Evolutionary conservation across 2,329 filamentous ascomycete species (phyloP).

Genomic region (Alternaria tenuissima): DNA sequence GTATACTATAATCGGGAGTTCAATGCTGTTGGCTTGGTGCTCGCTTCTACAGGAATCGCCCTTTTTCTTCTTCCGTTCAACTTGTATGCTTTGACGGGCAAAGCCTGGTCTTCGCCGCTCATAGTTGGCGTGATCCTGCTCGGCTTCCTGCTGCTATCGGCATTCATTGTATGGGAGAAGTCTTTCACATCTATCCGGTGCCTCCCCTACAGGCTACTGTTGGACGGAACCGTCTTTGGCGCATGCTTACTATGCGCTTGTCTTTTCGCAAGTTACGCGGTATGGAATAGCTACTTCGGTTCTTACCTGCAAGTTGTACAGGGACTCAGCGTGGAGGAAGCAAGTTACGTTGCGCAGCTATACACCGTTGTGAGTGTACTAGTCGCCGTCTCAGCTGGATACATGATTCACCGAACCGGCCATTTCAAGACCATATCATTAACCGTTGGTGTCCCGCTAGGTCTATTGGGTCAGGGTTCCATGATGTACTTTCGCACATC

Average conservation of each 20-base stretch:
- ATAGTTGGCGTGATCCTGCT: slow-evolving; percentile 47
- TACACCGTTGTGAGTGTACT: slow-evolving; percentile 41
- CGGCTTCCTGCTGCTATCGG: background rate
- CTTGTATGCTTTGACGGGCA: slow-evolving; percentile 49
- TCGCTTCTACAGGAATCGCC: slow-evolving; percentile 66
- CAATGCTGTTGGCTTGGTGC: slow-evolving; percentile 67
- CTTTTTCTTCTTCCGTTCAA: slow-evolving; percentile 73
- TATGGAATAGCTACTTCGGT: slow-evolving; percentile 49
- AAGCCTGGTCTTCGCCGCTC: slow-evolving; percentile 31
- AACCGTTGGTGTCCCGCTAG: slow-evolving; percentile 27
- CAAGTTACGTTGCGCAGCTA: slow-evolving; percentile 46
- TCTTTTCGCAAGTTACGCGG: slow-evolving; percentile 34
- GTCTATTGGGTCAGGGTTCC: slow-evolving; percentile 31
- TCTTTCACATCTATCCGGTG: slow-evolving; percentile 48
- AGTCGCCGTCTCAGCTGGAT: slow-evolving; percentile 17
- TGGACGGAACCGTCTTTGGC: slow-evolving; percentile 55
- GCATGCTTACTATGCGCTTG: slow-evolving; percentile 58
- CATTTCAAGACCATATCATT: slow-evolving; percentile 29
- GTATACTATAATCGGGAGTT: slow-evolving; percentile 67
- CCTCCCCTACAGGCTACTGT: slow-evolving; percentile 50
- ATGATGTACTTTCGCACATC: slow-evolving; percentile 42
- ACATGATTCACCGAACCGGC: slow-evolving; percentile 26
- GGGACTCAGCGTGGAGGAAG: slow-evolving; percentile 30
- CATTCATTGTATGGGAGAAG: slow-evolving; percentile 49
- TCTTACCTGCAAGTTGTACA: slow-evolving; percentile 51